These are phyloP conservation scores for Plasmodium gonderi DNA, from an alignment of 169 alveolate genomes.

Conservation along the genomic window DNA sequence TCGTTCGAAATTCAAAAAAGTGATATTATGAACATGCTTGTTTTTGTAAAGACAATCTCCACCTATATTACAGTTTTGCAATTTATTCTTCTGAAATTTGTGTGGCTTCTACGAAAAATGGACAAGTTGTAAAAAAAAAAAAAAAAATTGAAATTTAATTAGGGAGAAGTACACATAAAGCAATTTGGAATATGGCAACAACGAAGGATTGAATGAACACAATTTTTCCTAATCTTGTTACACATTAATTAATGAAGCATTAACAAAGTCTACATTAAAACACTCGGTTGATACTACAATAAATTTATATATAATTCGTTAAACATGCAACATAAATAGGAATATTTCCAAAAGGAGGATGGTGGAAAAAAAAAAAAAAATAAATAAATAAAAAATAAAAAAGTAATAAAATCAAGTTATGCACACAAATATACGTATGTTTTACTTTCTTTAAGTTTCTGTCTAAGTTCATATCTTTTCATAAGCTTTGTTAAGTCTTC, in stretches of 20 bases:
- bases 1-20: too few species aligned
- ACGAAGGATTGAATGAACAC: background rate
- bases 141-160: background rate
- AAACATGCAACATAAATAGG: background rate
- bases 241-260: too few species aligned
- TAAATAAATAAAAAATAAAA: background rate
- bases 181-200: background rate
- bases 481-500: constrained; percentile 25
- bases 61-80: background rate
- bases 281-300: too few species aligned
- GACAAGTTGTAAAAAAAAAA: constrained; percentile 11
- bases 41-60: too few species aligned
- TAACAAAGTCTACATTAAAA: too few species aligned
- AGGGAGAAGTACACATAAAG: background rate
- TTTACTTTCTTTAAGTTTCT: constrained; percentile 71
- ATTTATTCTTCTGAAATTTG: constrained; percentile 70
- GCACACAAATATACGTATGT: background rate
- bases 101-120: constrained; percentile 43
- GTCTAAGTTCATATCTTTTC: constrained; percentile 74
- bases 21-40: constrained; percentile 19
- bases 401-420: background rate
- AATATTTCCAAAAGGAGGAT: too few species aligned
- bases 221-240: too few species aligned
- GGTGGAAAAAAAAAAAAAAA: too few species aligned
- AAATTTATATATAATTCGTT: too few species aligned